Evolutionary conservation across 176 grass and related monocot species (phyloP).

Genomic region (Triticum timopheevii): DNA sequence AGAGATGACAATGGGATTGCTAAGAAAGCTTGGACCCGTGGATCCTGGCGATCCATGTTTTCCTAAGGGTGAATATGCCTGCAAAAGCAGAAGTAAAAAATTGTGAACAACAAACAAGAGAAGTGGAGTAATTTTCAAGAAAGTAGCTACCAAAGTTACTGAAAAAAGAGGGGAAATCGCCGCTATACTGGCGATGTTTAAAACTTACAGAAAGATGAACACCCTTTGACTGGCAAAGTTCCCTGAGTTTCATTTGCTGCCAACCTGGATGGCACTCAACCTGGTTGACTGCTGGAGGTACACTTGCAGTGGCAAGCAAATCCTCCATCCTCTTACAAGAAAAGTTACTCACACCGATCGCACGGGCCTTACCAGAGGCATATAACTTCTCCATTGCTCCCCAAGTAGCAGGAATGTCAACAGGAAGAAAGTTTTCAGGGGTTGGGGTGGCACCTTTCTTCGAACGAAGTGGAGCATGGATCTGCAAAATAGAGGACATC

Average conservation of each 20-base stretch:
- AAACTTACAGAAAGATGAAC: constrained; percentile 70
- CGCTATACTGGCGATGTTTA: not conserved
- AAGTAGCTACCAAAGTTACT: not conserved
- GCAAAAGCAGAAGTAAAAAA: not conserved
- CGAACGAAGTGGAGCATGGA: constrained; percentile 69
- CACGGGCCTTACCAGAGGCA: constrained; percentile 61
- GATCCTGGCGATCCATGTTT: constrained; percentile 37
- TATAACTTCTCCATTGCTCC: constrained; percentile 68
- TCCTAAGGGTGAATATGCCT: constrained; percentile 61
- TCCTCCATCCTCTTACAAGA: constrained; percentile 72
- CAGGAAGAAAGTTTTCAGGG: constrained; percentile 56
- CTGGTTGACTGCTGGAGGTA: constrained; percentile 71
- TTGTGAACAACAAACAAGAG: not conserved
- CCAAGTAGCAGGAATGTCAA: constrained; percentile 68
- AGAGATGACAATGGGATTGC: constrained; percentile 33
- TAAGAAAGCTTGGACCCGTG: constrained; percentile 26
- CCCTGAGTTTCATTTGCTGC: constrained; percentile 63
- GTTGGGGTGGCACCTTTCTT: constrained; percentile 49
- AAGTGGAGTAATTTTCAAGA: not conserved
- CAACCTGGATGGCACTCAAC: constrained; percentile 77
- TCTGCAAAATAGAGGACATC: constrained; percentile 36
- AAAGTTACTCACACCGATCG: constrained; percentile 83
- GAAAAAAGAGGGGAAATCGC: not conserved
- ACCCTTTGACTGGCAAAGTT: constrained; percentile 53
- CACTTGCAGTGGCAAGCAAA: constrained; percentile 49